phyloP scores from a whole-genome alignment of 768 basidiomycete genomes.

The Rhodosporidiobolus odoratus region DNA sequence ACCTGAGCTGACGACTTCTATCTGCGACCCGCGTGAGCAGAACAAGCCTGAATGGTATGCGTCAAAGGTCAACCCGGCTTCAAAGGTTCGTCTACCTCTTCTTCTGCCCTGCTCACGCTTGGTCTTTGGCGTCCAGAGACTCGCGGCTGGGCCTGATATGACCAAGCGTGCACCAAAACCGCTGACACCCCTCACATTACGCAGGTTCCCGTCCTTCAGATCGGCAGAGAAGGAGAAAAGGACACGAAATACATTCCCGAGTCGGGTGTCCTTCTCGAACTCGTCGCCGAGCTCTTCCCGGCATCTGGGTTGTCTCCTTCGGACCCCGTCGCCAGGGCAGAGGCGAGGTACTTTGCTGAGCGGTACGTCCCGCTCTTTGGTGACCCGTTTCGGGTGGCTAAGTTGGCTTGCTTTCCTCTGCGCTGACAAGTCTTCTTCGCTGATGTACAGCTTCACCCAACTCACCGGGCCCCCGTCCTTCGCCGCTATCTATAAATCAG shows the following conservation, averaged over 20 bases:
- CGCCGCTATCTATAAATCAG: neutral
- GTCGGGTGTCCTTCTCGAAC: conserved; percentile 20
- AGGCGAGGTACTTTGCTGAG: conserved; percentile 24
- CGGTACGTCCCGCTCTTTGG: neutral
- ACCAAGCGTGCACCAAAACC: no score
- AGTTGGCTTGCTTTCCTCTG: no score
- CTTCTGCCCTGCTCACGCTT: neutral
- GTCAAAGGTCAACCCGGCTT: conserved; percentile 19
- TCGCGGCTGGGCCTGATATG: no score
- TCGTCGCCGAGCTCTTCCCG: conserved; percentile 25
- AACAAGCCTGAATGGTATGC: conserved; percentile 17
- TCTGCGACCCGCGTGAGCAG: no score
- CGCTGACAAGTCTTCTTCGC: neutral
- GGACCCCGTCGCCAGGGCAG: conserved; percentile 8
- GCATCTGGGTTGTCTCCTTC: neutral
- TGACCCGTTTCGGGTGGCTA: no score
- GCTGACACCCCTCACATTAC: neutral
- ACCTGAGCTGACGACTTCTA: neutral
- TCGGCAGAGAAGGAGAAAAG: conserved; percentile 12
- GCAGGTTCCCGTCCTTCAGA: conserved; percentile 26
- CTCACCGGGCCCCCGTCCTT: neutral
- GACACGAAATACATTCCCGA: conserved; percentile 20
- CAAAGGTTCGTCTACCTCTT: conserved; percentile 1
- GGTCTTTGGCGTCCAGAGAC: no score
- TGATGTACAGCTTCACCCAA: neutral